Evolutionary conservation across 176 grass and related monocot genomes (phyloP), one percentile per base, ranked within the genome.

Genomic region (Paspalum vaginatum): DNA sequence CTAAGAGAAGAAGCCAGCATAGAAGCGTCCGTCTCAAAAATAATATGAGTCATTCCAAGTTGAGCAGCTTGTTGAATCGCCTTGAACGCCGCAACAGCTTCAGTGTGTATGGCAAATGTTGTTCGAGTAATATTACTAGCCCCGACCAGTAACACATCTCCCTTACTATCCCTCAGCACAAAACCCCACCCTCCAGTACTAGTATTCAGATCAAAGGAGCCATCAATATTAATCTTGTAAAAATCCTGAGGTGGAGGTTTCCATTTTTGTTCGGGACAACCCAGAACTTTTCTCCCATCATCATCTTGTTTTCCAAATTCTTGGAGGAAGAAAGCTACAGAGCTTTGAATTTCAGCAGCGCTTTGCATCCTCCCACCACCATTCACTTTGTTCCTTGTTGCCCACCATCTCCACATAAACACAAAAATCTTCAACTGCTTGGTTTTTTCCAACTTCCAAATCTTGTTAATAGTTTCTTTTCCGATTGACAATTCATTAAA

Each of bases 201-300:
- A 27, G 11, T 11, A 32, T 13, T 24, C 2, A 5, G 1, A 5
- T 27, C 1, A 61, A 12, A 61, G 11, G 25, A 12, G 6, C 25
- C 59, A 61, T 61, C 26, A 62, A 37, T 14, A 62, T 16, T 62
- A 25, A 62, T 37, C 16, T 62, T 62, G 5, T 62, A 37, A 37
- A 3, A 37, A 11, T 62, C 60, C 15, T 37, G 5, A 1, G 1
- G 13, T 37, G 26, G 26, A 8, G 60, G 60, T 13, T 1, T 37
- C 26, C 60, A 62, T 2, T 11, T 6, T 15, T 8, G 13, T 37
- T 62, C 4, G 6, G 7, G 4, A 11, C 11, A 5, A 12, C 16
- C 16, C 2, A 2, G 7, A 13, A 37, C 3, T 0, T 37, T 0
- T 8, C 16, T 9, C 0, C 5, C 11, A 2, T 11, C 2, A 8